Evolutionary conservation across 2,329 filamentous ascomycete species (phyloP), one percentile per base, ranked within the genome.

Genomic region (Talaromyces verruculosus): DNA sequence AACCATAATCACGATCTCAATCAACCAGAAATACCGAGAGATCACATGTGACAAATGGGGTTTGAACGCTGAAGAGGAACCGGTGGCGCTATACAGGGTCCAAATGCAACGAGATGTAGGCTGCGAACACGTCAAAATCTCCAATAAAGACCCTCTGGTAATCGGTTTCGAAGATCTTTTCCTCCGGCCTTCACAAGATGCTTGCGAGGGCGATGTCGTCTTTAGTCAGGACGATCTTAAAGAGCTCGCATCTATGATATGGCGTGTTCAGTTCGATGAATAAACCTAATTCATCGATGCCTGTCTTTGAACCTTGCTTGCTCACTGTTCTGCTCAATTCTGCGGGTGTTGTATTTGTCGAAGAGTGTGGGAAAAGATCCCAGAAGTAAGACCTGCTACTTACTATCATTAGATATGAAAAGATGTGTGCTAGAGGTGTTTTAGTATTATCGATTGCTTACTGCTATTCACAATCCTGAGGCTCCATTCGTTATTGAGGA

Each of bases 261-360:
- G 60, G 60, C 30, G 41, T 49, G 45, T 49, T 49, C 45, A 49
- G 19, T 49, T 49, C 22, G 11, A 49, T 47, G 10, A 45, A 39
- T 39, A 39, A 39, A 15, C 37, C 37, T 39, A 35, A 11, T 11
- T 35, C 10, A 35, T 35, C 33, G 33, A 35, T 11, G 33, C 10
- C 33, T 10, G 10, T 35, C 33, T 35, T 35, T 35, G 33, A 35
- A 35, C 25, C 2, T 22, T 51, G 45, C 11, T 22, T 25, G 45
- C n/a, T 30, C 65, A 67, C 47, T 67, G 65, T 28, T 25, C 61
- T 37, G 55, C n/a, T n/a, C 8, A 55, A 45, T 67, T 61, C 57
- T 65, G 65, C 55, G 61, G 61, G 19, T 67, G 65, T 25, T 67
- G 65, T 61, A 61, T 67, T 55, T 55, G 65, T 58, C 61, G 61